Conservation (phyloP, 176 grass and related monocot genomes). For the Themeda triandra region DNA sequence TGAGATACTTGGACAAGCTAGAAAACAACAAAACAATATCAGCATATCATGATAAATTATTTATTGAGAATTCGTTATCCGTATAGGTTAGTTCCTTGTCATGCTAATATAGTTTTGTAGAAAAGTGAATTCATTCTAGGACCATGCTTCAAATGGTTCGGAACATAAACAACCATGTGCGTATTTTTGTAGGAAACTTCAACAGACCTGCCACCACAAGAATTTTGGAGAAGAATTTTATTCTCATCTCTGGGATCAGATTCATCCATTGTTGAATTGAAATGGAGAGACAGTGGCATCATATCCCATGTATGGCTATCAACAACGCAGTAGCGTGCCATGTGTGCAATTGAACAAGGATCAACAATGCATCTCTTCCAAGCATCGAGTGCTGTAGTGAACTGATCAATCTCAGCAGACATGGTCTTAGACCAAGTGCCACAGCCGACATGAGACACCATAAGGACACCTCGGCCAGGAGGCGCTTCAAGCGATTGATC, state of each 20-base stretch:
- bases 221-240: constrained; percentile 49
- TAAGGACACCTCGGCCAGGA: constrained; percentile 52
- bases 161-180: background rate
- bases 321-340: constrained; percentile 71
- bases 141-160: background rate
- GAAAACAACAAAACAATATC: constrained; percentile 20
- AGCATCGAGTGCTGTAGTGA: constrained; percentile 14
- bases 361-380: constrained; percentile 83
- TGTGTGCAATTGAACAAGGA: constrained; percentile 41
- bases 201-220: constrained; percentile 78
- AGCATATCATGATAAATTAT: background rate
- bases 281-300: constrained; percentile 66
- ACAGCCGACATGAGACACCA: constrained; percentile 73
- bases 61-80: too few species aligned
- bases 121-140: too few species aligned
- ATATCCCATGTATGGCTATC: constrained; percentile 89
- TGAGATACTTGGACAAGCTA: constrained; percentile 93
- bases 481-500: background rate
- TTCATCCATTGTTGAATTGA: constrained; percentile 41
- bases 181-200: background rate
- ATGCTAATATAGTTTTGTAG: too few species aligned
- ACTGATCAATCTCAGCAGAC: constrained; percentile 31
- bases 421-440: constrained; percentile 71
- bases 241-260: constrained; percentile 41
- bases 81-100: too few species aligned